phyloP scores from a whole-genome alignment of 2,329 filamentous ascomycete genomes.

The Talaromyces rugulosus region DNA sequence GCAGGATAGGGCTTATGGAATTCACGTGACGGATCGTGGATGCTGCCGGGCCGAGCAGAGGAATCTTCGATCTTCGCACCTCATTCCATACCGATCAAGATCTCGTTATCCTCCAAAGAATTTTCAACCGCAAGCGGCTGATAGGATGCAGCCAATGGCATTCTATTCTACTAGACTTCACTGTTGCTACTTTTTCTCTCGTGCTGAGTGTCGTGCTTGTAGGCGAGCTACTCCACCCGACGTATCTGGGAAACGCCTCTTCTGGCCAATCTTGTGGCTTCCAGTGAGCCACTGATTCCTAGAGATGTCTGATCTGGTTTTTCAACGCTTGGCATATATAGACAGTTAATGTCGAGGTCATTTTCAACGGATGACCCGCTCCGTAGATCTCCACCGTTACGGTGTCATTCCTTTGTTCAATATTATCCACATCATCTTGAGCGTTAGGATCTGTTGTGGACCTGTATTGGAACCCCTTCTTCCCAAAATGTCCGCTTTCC shows the following conservation, averaged over 20 bases:
- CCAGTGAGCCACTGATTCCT: not conserved
- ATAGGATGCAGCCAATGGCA: not conserved
- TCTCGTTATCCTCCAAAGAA: not conserved
- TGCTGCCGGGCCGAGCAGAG: not conserved
- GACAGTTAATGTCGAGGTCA: not conserved
- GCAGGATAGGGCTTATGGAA: not conserved
- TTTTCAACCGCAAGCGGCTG: not conserved
- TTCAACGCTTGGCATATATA: not conserved
- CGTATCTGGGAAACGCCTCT: not conserved
- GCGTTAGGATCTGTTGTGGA: not conserved
- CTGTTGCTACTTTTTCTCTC: not conserved
- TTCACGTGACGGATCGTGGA: not conserved
- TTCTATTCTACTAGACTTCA: not conserved
- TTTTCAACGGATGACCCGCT: not conserved
- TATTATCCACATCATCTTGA: constrained; percentile 10
- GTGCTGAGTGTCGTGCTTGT: not conserved
- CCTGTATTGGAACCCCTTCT: not conserved
- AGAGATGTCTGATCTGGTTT: not conserved
- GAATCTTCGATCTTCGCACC: not conserved
- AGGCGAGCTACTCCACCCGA: not conserved
- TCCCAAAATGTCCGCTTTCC: constrained; percentile 6
- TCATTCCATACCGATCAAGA: not conserved
- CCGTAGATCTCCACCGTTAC: constrained; percentile 3
- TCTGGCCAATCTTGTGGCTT: not conserved
- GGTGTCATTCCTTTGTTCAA: constrained; percentile 6